phyloP scores from a whole-genome alignment of 108 stramenopile genomes.

The Chaetoceros tenuissimus region DNA sequence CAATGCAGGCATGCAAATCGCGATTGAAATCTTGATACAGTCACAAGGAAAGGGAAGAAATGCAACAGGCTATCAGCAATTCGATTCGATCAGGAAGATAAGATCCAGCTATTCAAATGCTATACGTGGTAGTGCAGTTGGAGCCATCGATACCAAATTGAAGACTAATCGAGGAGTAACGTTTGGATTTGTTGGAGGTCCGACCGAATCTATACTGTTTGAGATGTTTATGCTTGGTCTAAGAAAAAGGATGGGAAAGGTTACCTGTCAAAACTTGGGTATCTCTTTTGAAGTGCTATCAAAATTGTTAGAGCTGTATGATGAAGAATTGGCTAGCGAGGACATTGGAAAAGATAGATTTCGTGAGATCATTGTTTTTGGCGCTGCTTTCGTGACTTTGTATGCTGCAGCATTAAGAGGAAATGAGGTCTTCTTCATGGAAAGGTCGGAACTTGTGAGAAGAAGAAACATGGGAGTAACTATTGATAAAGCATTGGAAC shows the following conservation, averaged over 20 bases:
- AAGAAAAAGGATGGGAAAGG: neutral
- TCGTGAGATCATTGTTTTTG: neutral
- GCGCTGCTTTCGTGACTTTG: neutral
- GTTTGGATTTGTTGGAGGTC: neutral
- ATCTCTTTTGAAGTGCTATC: neutral
- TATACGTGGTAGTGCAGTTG: neutral
- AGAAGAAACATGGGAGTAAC: neutral
- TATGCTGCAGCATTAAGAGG: neutral
- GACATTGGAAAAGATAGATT: neutral
- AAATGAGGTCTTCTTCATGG: neutral
- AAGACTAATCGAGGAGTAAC: neutral
- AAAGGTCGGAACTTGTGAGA: neutral
- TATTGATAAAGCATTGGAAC: neutral
- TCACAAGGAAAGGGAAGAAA: slow-evolving; percentile 3
- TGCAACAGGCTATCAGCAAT: neutral
- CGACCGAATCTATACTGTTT: neutral
- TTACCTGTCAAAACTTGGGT: neutral
- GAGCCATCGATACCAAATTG: neutral
- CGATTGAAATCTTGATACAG: neutral
- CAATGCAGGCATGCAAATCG: slow-evolving; percentile 1
- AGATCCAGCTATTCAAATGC: neutral
- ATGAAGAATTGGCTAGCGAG: neutral
- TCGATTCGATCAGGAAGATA: slow-evolving; percentile 8
- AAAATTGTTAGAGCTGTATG: neutral
- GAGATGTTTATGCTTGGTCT: neutral